Conservation (phyloP, 352 stramenopile species). For the Globisporangium cederbergense region DNA sequence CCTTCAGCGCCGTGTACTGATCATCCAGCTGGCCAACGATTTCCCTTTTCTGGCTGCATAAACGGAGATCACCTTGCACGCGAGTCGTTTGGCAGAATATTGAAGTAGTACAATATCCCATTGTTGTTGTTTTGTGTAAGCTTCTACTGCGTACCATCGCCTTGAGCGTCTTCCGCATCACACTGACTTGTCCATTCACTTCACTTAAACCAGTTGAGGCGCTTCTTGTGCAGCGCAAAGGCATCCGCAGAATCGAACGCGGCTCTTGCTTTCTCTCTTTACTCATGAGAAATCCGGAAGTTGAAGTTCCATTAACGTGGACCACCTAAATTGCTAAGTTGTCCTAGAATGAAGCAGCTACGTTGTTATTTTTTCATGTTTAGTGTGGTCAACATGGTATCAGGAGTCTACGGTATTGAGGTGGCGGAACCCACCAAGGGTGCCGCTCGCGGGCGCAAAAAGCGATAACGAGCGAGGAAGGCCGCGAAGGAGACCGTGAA, state of each 20-base stretch:
- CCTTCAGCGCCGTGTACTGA: constrained; percentile 23
- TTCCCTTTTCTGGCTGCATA: constrained; percentile 23
- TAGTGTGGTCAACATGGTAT: background rate
- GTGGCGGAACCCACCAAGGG: background rate
- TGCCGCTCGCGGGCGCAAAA: background rate
- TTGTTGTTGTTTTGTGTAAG: background rate
- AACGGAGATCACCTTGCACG: background rate
- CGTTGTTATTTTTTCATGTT: too few relatives aligned
- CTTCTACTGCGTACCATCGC: constrained; percentile 19
- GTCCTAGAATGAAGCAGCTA: background rate
- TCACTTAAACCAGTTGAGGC: constrained; percentile 6
- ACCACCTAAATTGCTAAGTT: background rate
- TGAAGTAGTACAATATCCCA: background rate
- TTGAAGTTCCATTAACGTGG: constrained; percentile 2
- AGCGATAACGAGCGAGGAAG: background rate
- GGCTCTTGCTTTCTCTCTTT: constrained; percentile 1
- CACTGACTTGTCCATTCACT: constrained; percentile 16
- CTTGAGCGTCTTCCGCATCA: constrained; percentile 17
- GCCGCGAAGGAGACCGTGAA: background rate
- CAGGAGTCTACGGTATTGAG: background rate
- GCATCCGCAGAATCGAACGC: background rate
- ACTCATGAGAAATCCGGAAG: background rate
- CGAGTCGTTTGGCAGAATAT: too few relatives aligned
- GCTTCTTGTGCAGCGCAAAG: constrained; percentile 4
- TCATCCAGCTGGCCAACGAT: constrained; percentile 20